phyloP scores from a whole-genome alignment of 768 basidiomycete genomes.

The Boletellus ananiceps region DNA sequence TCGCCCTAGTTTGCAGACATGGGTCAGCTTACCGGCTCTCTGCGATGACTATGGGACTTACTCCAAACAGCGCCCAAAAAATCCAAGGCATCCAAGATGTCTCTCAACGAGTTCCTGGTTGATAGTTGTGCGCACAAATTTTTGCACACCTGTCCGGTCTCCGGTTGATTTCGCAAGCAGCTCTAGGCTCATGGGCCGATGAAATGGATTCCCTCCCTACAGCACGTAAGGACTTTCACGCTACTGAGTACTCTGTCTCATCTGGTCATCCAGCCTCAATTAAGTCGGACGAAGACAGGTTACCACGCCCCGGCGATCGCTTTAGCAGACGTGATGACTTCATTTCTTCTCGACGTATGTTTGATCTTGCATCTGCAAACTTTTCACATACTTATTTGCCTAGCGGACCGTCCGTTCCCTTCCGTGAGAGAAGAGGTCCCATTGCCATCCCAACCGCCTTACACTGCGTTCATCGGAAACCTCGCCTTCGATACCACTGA shows the following conservation, averaged over 20 bases:
- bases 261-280: conserved; percentile 50
- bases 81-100: conserved; percentile 82
- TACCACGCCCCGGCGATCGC: conserved; percentile 46
- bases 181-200: conserved; percentile 95
- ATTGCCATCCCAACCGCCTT: conserved; percentile 92
- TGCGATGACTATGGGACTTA: conserved; percentile 4
- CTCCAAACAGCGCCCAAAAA: conserved; percentile 71
- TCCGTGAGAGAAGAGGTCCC: conserved; percentile 87
- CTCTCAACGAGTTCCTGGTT: conserved; percentile 87
- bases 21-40: conserved; percentile 16
- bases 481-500: conserved; percentile 90
- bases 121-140: conserved; percentile 60
- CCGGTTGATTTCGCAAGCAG: conserved; percentile 36
- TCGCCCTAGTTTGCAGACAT: conserved; percentile 17
- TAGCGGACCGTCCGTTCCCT: conserved; percentile 53
- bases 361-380: conserved; percentile 2
- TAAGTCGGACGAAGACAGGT: conserved; percentile 62
- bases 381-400: conserved; percentile 9
- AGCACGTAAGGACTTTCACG: conserved; percentile 66
- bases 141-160: conserved; percentile 10
- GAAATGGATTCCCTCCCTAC: conserved; percentile 93
- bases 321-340: conserved; percentile 63
- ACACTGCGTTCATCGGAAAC: conserved; percentile 96
- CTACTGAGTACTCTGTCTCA: conserved; percentile 9
- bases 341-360: conserved; percentile 55